These are phyloP conservation scores for Hypoxylon sp. DNA, from an alignment of 2,329 filamentous ascomycete species.

Conservation along the genomic window DNA sequence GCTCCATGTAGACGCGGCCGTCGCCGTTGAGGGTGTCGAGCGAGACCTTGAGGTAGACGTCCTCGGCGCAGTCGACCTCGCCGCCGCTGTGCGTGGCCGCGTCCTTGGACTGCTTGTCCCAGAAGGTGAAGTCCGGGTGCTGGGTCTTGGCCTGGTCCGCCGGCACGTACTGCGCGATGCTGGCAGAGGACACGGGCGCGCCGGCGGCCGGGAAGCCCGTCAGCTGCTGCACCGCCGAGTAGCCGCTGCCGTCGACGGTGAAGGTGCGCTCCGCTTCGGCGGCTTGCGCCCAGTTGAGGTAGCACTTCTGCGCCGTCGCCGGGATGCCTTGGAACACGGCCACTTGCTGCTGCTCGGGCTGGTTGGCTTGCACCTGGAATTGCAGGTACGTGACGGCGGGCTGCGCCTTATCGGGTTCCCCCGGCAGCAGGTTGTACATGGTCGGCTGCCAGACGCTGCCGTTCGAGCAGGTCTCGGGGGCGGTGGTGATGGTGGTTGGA, in stretches of 20 bases:
- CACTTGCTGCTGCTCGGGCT: constrained; percentile 50
- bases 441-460: constrained; percentile 37
- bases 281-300: constrained; percentile 52
- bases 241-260: constrained; percentile 51
- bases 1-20: constrained; percentile 49
- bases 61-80: constrained; percentile 46
- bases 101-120: constrained; percentile 42
- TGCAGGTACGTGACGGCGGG: constrained; percentile 32
- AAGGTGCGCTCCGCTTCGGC: constrained; percentile 55
- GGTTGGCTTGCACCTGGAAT: constrained; percentile 23
- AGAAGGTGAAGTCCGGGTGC: constrained; percentile 50
- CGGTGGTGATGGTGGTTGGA: background rate
- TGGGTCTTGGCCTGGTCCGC: constrained; percentile 28
- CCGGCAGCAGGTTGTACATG: constrained; percentile 46
- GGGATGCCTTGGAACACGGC: constrained; percentile 53
- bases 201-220: constrained; percentile 43
- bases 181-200: constrained; percentile 42
- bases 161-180: constrained; percentile 45
- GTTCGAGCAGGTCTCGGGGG: constrained; percentile 28
- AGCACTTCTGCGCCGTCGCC: constrained; percentile 46
- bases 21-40: constrained; percentile 41
- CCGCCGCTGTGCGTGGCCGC: constrained; percentile 43
- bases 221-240: constrained; percentile 44
- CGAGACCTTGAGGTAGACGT: constrained; percentile 48
- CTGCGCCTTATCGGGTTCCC: constrained; percentile 24